Evolutionary conservation across 192 early-diverging fungal species (phyloP).

Genomic region (Phycomyces nitens): DNA sequence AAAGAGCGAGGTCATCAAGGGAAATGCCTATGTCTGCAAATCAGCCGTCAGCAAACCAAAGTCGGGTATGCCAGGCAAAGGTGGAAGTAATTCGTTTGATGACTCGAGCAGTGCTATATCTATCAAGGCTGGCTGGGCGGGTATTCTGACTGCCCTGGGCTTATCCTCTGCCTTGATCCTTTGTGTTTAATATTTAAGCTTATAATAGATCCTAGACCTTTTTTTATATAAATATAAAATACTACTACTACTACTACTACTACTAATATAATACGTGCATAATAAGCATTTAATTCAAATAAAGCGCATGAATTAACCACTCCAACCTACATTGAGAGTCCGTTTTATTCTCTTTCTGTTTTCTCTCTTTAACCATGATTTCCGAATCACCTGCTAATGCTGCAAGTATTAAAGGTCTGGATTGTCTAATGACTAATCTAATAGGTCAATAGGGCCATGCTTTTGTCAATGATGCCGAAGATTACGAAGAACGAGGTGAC

Average conservation of each 20-base stretch:
- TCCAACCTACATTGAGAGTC: too few relatives aligned
- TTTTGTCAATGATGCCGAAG: constrained; percentile 63
- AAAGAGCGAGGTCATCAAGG: constrained; percentile 30
- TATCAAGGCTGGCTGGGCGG: not conserved
- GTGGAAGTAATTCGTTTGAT: not conserved
- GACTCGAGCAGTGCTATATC: not conserved
- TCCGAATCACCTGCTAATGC: constrained; percentile 14
- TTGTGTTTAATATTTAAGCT: too few relatives aligned
- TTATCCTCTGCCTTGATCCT: not conserved
- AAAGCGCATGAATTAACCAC: too few relatives aligned
- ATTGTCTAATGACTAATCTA: too few relatives aligned
- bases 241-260: not conserved
- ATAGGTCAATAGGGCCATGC: constrained; percentile 62
- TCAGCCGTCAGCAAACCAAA: constrained; percentile 17
- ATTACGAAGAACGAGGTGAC: constrained; percentile 51
- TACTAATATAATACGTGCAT: too few relatives aligned
- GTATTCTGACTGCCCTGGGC: not conserved
- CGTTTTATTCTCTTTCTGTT: too few relatives aligned
- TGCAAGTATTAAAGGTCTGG: constrained; percentile 8
- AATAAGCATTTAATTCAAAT: too few relatives aligned
- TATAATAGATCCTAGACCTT: too few relatives aligned
- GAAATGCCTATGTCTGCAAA: constrained; percentile 25
- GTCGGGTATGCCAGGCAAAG: constrained; percentile 4
- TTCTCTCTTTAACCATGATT: not conserved
- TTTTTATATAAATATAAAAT: not conserved